Evolutionary conservation across 495 filamentous ascomycete species (phyloP), one percentile per base, ranked within the genome.

Genomic region (Aspergillus nanangensis): DNA sequence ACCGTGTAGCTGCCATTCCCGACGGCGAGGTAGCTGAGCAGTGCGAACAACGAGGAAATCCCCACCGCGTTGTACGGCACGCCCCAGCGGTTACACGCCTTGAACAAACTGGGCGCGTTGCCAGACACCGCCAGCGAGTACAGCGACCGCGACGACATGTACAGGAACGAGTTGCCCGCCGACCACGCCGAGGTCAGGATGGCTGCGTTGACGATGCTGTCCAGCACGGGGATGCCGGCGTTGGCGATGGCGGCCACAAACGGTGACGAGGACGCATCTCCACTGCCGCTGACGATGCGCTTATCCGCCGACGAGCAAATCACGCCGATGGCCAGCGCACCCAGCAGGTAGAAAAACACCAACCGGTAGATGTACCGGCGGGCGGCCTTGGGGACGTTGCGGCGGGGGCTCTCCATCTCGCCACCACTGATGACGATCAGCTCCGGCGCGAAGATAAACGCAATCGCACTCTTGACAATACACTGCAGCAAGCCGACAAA

Each of bases 351-450:
- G 74, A 96, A 94, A 69, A 94, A 78, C 43, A 84, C 61, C 57
- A 96, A 86, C 40, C 90, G 86, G 74, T 86, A 91, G 65, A 95
- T 92, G 44, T 88, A 87, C 44, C 88, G 80, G 34, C 83, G 83
- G 8, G 83, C 83, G 4, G 90, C 90, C 47, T 76, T 75, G 39
- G 89, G 89, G 44, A 95, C 81, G 39, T 86, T 84, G 54, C 80
- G 81, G 24, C 82, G 72, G 2, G 90, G 90, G 49, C 87, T 87
- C 18, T 77, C 78, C 46, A 88, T 83, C 64, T 96, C 90, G 63
- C 70, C 78, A 23, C 66, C 77, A n/a, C 74, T 73, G 34, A 77
- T 69, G 38, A 78, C 69, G 41, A 82, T 63, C 25, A 80, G 55
- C 52, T 82, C 78, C 0, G 76, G 75, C 2, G 74, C 74, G 50